Percentiles rank a stretch among this genome's conserved stretches.
phyloP scores from a whole-genome alignment of 805 yeast species.

The Nakazawaea molendinolei region DNA sequence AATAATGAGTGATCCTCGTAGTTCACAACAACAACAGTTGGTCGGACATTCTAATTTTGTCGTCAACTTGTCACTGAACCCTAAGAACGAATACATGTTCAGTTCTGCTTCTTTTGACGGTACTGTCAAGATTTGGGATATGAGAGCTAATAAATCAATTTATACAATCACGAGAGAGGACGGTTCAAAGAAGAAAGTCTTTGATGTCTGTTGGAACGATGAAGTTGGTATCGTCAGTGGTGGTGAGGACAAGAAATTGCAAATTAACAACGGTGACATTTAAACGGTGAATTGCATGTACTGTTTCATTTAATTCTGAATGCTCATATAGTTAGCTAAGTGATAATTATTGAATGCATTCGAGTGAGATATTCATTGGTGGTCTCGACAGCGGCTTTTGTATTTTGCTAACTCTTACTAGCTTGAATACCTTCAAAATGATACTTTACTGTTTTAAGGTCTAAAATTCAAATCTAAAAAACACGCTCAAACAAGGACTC shows the following conservation, averaged over 20 bases:
- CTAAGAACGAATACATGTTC: conserved; percentile 74
- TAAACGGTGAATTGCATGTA: no score
- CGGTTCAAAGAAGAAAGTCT: conserved; percentile 44
- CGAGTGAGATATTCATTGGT: no score
- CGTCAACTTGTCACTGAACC: conserved; percentile 65
- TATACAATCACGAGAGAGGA: conserved; percentile 75
- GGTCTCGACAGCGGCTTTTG: no score
- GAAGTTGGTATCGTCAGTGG: conserved; percentile 84
- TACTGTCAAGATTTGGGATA: conserved; percentile 91
- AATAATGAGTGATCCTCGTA: conserved; percentile 87
- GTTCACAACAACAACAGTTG: conserved; percentile 58
- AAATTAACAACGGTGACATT: conserved; percentile 45
- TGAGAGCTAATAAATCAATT: conserved; percentile 76
- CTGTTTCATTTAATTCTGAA: no score
- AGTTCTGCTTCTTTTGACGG: conserved; percentile 96
- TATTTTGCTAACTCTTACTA: no score
- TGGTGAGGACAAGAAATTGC: conserved; percentile 90
- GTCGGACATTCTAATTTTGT: conserved; percentile 92
- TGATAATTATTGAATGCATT: no score
- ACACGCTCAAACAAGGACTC: no score
- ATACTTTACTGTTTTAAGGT: no score
- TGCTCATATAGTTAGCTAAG: no score
- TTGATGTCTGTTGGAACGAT: conserved; percentile 79
- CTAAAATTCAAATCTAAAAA: no score
- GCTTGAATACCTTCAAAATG: no score